Evolutionary conservation across 306 rosid genomes (phyloP).

Genomic region (Clitoria ternatea): DNA sequence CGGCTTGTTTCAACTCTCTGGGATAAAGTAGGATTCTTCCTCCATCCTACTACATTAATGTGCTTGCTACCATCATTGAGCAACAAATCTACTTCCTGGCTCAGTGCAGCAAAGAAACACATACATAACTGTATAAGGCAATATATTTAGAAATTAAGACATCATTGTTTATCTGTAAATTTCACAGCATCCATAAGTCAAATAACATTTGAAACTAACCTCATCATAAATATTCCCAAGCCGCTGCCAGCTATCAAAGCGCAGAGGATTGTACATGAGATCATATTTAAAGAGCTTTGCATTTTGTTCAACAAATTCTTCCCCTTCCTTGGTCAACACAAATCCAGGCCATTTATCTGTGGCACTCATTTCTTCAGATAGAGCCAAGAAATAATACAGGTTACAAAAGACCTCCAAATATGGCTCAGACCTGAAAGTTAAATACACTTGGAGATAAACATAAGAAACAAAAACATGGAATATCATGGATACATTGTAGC

Average conservation of each 20-base stretch:
- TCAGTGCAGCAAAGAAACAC: constrained; percentile 27
- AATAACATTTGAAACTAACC: constrained; percentile 38
- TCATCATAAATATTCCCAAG: constrained; percentile 94
- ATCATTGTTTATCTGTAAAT: background rate
- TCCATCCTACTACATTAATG: constrained; percentile 88
- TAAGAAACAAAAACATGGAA: constrained; percentile 26
- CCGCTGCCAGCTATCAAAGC: constrained; percentile 94
- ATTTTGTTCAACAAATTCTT: constrained; percentile 89
- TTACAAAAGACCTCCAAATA: constrained; percentile 86
- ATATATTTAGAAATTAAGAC: constrained; percentile 17
- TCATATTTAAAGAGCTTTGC: constrained; percentile 91
- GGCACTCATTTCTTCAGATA: constrained; percentile 95
- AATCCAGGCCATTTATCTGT: constrained; percentile 99
- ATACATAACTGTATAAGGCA: background rate
- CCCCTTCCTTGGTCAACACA: constrained; percentile 96
- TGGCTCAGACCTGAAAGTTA: constrained; percentile 78
- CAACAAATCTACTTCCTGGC: constrained; percentile 94
- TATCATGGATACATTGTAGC: background rate
- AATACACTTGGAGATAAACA: constrained; percentile 24
- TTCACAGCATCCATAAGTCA: constrained; percentile 19
- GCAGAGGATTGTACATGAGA: constrained; percentile 75
- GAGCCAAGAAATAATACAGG: constrained; percentile 88
- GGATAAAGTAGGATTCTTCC: constrained; percentile 74
- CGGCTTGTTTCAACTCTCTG: constrained; percentile 91
- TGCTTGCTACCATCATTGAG: constrained; percentile 99